Conservation (phyloP, 2,329 filamentous ascomycete species). For the Ceratocystis smalleyi region DNA sequence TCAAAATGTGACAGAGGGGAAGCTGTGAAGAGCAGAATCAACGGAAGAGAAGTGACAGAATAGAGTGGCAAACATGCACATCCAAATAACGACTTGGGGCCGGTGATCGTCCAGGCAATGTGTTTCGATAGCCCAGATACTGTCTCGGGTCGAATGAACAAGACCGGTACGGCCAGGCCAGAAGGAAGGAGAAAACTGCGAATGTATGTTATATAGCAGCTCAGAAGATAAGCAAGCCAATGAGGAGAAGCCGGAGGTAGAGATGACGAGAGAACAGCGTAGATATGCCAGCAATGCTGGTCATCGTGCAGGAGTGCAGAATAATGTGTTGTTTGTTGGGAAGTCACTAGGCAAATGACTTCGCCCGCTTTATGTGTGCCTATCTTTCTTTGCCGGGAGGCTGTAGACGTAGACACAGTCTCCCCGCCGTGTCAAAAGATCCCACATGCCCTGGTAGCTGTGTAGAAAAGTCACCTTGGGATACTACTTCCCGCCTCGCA, state of each 20-base stretch:
- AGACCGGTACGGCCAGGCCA: not conserved
- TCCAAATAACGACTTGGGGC: not conserved
- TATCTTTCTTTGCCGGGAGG: too few relatives aligned
- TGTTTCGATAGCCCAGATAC: not conserved
- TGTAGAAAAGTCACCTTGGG: not conserved
- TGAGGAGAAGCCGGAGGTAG: not conserved
- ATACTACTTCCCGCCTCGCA: not conserved
- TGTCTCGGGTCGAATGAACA: not conserved
- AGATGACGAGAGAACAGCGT: not conserved
- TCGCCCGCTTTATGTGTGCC: too few relatives aligned
- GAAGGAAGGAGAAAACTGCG: too few relatives aligned
- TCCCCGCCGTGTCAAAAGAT: not conserved
- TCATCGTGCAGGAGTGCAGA: not conserved
- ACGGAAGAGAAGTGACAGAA: conserved; percentile 1
- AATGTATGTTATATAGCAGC: not conserved
- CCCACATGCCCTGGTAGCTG: not conserved
- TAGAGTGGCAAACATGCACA: not conserved
- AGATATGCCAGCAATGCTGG: not conserved
- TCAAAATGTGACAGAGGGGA: not conserved
- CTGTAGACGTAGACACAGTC: too few relatives aligned
- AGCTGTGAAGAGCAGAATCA: not conserved
- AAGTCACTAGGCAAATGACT: not conserved
- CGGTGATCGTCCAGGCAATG: not conserved
- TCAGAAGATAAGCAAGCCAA: not conserved
- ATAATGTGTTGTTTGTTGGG: not conserved